Conservation (phyloP, 2,329 filamentous ascomycete genomes). For the Aureobasidium zeae region DNA sequence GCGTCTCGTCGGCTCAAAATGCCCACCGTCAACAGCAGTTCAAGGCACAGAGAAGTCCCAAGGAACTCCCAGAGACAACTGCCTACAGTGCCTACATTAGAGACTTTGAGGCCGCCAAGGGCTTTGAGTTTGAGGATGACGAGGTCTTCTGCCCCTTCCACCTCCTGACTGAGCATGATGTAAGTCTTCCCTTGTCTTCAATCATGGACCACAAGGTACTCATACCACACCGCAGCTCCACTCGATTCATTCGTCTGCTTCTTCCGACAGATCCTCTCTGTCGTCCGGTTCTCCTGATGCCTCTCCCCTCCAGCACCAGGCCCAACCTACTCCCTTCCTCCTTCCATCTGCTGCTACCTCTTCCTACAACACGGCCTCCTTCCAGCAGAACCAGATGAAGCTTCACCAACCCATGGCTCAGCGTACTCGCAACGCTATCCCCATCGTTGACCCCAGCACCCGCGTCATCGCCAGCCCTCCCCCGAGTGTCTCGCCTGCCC, state of each 20-base stretch:
- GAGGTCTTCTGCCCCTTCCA: constrained; percentile 84
- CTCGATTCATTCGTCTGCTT: constrained; percentile 72
- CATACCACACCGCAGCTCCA: constrained; percentile 52
- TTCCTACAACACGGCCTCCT: constrained; percentile 35
- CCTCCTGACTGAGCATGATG: constrained; percentile 86
- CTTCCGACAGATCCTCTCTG: constrained; percentile 86
- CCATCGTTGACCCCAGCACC: constrained; percentile 92
- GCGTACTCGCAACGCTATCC: constrained; percentile 87
- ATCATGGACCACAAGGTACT: constrained; percentile 1
- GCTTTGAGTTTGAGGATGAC: constrained; percentile 93
- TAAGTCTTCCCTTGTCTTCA: constrained; percentile 37
- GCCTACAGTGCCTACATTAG: constrained; percentile 69
- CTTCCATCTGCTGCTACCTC: constrained; percentile 53
- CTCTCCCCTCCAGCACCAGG: constrained; percentile 79
- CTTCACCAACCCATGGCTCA: constrained; percentile 85
- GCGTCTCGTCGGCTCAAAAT: constrained; percentile 72
- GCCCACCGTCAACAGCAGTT: constrained; percentile 65
- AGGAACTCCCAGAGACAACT: constrained; percentile 73
- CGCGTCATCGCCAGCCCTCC: constrained; percentile 87
- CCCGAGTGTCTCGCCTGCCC: constrained; percentile 56
- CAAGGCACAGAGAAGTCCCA: constrained; percentile 73
- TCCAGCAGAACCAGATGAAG: constrained; percentile 51
- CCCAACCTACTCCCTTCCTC: constrained; percentile 61
- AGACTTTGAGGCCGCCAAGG: constrained; percentile 82
- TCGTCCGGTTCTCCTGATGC: constrained; percentile 89